Evolutionary conservation across 768 basidiomycete species (phyloP).

Genomic region (Termitomyces sp.): DNA sequence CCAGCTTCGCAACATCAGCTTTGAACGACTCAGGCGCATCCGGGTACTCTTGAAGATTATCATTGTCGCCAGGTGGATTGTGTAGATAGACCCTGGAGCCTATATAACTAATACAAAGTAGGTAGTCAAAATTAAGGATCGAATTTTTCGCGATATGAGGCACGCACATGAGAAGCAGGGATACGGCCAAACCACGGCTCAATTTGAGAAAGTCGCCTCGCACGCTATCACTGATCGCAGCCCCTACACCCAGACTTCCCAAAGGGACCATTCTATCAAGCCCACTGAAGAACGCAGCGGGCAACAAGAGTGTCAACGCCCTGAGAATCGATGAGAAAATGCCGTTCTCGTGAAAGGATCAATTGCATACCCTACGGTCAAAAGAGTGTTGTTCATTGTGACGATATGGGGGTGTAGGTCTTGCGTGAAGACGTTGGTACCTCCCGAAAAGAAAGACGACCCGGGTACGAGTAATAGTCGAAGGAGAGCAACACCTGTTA

Average conservation of each 20-base stretch:
- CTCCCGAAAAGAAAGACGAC: slow-evolving; percentile 63
- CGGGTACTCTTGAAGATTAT: slow-evolving; percentile 29
- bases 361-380: slow-evolving; percentile 57
- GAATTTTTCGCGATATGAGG: background rate
- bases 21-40: slow-evolving; percentile 46
- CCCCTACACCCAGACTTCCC: slow-evolving; percentile 13
- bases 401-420: slow-evolving; percentile 64
- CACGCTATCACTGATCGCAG: slow-evolving; percentile 40
- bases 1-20: slow-evolving; percentile 35
- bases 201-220: slow-evolving; percentile 52
- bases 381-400: slow-evolving; percentile 64
- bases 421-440: slow-evolving; percentile 63
- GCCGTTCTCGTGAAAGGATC: background rate
- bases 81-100: slow-evolving; percentile 66
- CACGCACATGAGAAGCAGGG: slow-evolving; percentile 58
- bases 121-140: background rate
- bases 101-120: slow-evolving; percentile 45
- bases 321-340: slow-evolving; percentile 30
- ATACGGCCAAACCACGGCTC: slow-evolving; percentile 62
- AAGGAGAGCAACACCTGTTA: slow-evolving; percentile 61
- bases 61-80: slow-evolving; percentile 63
- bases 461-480: slow-evolving; percentile 74
- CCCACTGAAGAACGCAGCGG: slow-evolving; percentile 65
- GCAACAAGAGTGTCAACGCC: slow-evolving; percentile 60
- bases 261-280: slow-evolving; percentile 34